Base-by-base conservation (phyloP, 805 yeast species). In the Scheffersomyces lignosus region DNA sequence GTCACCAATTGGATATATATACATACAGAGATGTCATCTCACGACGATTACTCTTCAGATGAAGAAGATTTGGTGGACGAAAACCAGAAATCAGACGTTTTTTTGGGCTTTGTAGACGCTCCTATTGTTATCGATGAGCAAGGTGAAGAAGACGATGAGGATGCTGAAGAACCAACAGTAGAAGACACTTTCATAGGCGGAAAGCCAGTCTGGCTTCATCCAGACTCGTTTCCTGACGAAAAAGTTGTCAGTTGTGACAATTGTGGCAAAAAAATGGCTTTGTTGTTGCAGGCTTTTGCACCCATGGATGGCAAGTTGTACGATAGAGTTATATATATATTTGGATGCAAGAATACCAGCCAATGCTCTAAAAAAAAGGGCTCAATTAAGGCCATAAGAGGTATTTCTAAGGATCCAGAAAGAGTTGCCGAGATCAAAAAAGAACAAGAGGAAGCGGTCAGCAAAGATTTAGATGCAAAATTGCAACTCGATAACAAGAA, bases 131-230 rank as follows among this genome's bases (percentile, higher is more conserved):
- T 73, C 4, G 71, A 65, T 12, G 55, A 50, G 5, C 75, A 69
- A 3, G 78, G 72, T 4, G 80, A 75, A 7, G 24, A 20, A 20
- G 10, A 38, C 31, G 54, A 59, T 2, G 69, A 61, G 1, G 58
- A 54, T 5, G 54, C 47, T 8, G 64, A 56, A 12, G 44, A 36
- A 18, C 71, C 71, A 4, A 55, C 65, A 3, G 51, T 66, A n/a
- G 75, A 69, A 38, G 96, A 88, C 51, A 79, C 95, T 0, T 81
- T 87, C 45, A 73, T 91, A 22, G 98, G 98, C 1, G 95, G 96
- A 1, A 49, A 57, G 27, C 73, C 74, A 6, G 53, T 79, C 5
- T 83, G 96, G 95, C 58, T 87, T 23, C 75, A 81, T 44, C 71
- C 73, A 3, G 64, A 69, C 1, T 79, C 87, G 0, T 56, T 65